Evolutionary conservation across 1,139 yeast genomes (phyloP), one percentile per base, ranked within the genome.

Genomic region (Chernovozyma aurita): DNA sequence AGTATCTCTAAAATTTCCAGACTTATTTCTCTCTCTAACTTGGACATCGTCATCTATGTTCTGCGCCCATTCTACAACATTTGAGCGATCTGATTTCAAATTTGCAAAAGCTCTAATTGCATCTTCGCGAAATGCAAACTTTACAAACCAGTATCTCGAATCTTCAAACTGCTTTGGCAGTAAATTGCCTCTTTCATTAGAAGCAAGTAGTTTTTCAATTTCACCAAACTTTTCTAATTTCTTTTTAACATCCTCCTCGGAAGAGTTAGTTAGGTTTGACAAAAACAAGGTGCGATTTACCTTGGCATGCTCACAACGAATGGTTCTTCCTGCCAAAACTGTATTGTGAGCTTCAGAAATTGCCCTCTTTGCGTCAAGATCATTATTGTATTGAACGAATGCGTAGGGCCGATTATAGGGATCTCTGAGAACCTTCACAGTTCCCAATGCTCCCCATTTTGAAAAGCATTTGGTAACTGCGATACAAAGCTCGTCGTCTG

Each of bases 251-350:
- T 63, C 53, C 11, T 44, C 44, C 28, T 60, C 61, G 9, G 50
- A 37, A 13, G 61, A 40, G 1, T 46, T 42, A 34, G 36, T 42
- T 11, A 58, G 45, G 4, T 66, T 61, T 14, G 70, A 61, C 31
- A 82, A 54, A 51, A 78, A 84, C 36, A 90, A 64, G 12, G 97
- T 88, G 45, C 97, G 70, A 58, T 90, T 90, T 31, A 88, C 96
- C 50, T 85, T 80, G 1, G 97, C 97, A 13, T 80, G 82, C 57
- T 90, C 97, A 60, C 95, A 86, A 40, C 97, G 73, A 38, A 90
- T 76, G 8, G 76, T 69, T 51, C 96, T 72, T 11, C 88, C 95
- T 53, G 85, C 78, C 36, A 90, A 61, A 5, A 66, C 54, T 4
- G 86, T 70, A 36, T 83, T 80, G 47, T 85, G 92, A 8, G 87